Percentiles rank a stretch among this genome's conserved stretches.
These are phyloP conservation scores for Talaromyces rugulosus DNA, from an alignment of 2,329 filamentous ascomycete genomes.

Conservation along the genomic window DNA sequence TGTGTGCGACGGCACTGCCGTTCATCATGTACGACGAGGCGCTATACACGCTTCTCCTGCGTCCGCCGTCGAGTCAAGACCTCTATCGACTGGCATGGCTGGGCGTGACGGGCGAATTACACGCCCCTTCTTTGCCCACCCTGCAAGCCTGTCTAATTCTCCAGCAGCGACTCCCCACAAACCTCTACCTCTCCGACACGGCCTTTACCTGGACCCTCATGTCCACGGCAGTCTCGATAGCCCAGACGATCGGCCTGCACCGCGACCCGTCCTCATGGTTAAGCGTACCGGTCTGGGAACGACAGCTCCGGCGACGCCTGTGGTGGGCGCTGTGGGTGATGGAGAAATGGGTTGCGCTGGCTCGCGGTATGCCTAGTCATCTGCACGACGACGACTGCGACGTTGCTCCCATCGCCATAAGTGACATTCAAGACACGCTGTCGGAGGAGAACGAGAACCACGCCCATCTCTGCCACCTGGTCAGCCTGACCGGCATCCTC, in stretches of 20 bases:
- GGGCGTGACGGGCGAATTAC: neutral
- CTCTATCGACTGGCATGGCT: slow-evolving; percentile 6
- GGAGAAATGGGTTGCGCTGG: slow-evolving; percentile 4
- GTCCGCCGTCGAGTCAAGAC: neutral
- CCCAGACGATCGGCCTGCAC: slow-evolving; percentile 2
- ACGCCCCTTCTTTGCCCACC: neutral
- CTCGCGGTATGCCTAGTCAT: slow-evolving; percentile 4
- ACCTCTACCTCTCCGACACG: slow-evolving; percentile 4
- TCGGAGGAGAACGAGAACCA: neutral
- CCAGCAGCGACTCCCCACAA: slow-evolving; percentile 4
- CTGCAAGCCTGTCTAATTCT: slow-evolving; percentile 3
- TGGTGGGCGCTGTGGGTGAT: slow-evolving; percentile 5
- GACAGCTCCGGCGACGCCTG: slow-evolving; percentile 2
- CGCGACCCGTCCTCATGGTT: slow-evolving; percentile 4
- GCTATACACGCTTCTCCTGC: slow-evolving; percentile 1
- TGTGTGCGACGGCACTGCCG: slow-evolving; percentile 3
- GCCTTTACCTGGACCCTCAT: slow-evolving; percentile 3
- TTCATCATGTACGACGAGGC: slow-evolving; percentile 3
- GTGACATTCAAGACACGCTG: neutral
- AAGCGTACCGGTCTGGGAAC: neutral
- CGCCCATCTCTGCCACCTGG: neutral
- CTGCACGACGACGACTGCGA: slow-evolving; percentile 1
- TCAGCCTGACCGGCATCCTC: neutral
- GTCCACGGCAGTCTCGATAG: slow-evolving; percentile 1
- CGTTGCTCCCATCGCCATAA: neutral